Evolutionary conservation across 352 stramenopile genomes (phyloP).

Genomic region (Phytophthora foliorum): DNA sequence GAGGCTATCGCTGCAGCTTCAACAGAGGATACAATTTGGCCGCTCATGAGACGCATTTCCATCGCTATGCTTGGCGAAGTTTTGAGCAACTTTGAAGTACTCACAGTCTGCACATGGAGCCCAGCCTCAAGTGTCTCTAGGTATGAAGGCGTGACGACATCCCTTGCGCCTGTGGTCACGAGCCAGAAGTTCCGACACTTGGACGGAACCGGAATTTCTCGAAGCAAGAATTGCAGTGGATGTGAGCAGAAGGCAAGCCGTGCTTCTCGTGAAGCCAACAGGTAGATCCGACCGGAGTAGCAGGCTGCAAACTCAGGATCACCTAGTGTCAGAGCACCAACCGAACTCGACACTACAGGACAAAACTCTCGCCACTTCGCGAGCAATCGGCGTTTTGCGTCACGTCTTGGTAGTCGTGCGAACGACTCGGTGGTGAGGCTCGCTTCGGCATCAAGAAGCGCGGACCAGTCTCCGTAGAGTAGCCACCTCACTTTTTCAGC

Average conservation of each 20-base stretch:
- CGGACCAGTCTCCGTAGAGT: constrained; percentile 65
- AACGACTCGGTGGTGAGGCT: constrained; percentile 10
- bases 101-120: constrained; percentile 33
- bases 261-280: constrained; percentile 49
- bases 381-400: constrained; percentile 34
- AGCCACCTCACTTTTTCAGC: constrained; percentile 71
- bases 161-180: constrained; percentile 27
- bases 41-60: constrained; percentile 52
- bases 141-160: constrained; percentile 28
- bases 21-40: constrained; percentile 35
- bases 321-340: constrained; percentile 39
- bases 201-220: constrained; percentile 33
- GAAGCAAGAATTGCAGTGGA: constrained; percentile 59
- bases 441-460: constrained; percentile 27
- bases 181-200: constrained; percentile 54
- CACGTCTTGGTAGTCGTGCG: constrained; percentile 33
- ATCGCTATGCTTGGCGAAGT: constrained; percentile 39
- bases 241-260: constrained; percentile 50
- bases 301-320: constrained; percentile 52
- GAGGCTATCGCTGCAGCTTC: constrained; percentile 37
- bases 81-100: constrained; percentile 39
- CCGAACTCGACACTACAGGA: constrained; percentile 48
- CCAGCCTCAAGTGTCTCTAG: constrained; percentile 28
- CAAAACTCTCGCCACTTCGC: constrained; percentile 79
- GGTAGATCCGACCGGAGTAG: constrained; percentile 63